phyloP scores from a whole-genome alignment of 2,329 filamentous ascomycete genomes.

The Epichloe typhina region DNA sequence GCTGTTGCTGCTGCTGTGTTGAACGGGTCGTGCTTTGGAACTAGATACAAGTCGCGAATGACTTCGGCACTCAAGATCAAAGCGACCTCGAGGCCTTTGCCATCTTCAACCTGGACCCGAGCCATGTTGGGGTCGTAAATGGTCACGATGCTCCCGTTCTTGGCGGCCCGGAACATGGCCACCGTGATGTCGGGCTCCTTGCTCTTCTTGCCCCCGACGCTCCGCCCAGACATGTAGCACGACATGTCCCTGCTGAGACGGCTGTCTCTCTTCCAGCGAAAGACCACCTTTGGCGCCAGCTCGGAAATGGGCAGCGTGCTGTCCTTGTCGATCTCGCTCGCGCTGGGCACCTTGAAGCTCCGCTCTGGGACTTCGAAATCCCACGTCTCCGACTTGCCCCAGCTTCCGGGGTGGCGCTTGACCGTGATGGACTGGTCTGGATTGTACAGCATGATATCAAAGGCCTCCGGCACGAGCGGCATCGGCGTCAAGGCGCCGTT shows the following conservation, averaged over 20 bases:
- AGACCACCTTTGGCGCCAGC: slow-evolving; percentile 61
- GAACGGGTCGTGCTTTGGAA: slow-evolving; percentile 60
- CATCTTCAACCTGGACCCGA: slow-evolving; percentile 83
- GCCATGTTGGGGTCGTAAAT: slow-evolving; percentile 89
- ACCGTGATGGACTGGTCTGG: slow-evolving; percentile 73
- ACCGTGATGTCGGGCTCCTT: slow-evolving; percentile 93
- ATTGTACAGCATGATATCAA: slow-evolving; percentile 84
- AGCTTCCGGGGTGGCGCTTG: slow-evolving; percentile 58
- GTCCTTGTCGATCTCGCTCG: slow-evolving; percentile 64
- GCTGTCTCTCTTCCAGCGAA: slow-evolving; percentile 82
- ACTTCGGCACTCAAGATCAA: slow-evolving; percentile 51
- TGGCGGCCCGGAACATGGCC: slow-evolving; percentile 67
- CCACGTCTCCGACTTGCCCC: slow-evolving; percentile 71
- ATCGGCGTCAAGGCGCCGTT: slow-evolving; percentile 51
- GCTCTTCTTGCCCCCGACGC: slow-evolving; percentile 61
- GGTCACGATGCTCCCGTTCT: slow-evolving; percentile 53
- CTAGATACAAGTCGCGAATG: slow-evolving; percentile 52
- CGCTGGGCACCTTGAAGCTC: slow-evolving; percentile 69
- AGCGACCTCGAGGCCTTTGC: slow-evolving; percentile 81
- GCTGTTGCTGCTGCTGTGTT: slow-evolving; percentile 48
- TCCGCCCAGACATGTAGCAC: slow-evolving; percentile 73
- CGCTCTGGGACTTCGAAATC: slow-evolving; percentile 86
- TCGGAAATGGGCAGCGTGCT: slow-evolving; percentile 30
- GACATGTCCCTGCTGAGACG: slow-evolving; percentile 78
- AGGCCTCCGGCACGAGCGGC: slow-evolving; percentile 63